Conservation (phyloP, 768 basidiomycete genomes). For the Mycena vitilis region DNA sequence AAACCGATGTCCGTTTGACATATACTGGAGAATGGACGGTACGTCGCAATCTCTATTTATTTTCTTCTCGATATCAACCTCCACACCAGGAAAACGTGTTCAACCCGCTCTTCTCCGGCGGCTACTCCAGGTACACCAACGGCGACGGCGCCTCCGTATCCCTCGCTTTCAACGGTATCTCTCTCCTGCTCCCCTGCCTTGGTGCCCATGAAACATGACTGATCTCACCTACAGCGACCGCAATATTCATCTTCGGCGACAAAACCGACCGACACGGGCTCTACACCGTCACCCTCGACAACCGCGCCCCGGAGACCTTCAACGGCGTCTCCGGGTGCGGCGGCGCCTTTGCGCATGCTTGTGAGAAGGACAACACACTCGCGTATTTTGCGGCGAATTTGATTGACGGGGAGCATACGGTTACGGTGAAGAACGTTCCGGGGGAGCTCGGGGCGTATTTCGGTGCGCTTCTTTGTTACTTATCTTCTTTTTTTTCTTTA, state of each 20-base stretch:
- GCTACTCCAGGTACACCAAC: conserved; percentile 31
- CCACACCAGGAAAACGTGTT: conserved; percentile 27
- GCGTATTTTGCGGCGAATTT: conserved; percentile 29
- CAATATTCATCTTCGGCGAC: conserved; percentile 37
- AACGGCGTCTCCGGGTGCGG: conserved; percentile 38
- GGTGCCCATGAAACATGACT: too few species aligned
- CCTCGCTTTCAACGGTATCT: conserved; percentile 28
- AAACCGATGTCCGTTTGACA: conserved; percentile 24
- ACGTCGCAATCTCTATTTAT: not conserved
- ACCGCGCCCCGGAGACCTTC: conserved; percentile 17
- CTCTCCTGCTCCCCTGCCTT: too few species aligned
- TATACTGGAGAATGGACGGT: conserved; percentile 35
- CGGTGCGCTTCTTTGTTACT: conserved; percentile 6
- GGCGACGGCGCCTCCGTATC: conserved; percentile 23
- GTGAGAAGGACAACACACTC: conserved; percentile 36
- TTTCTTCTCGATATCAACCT: not conserved
- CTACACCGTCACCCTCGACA: conserved; percentile 38
- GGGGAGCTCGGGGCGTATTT: conserved; percentile 32
- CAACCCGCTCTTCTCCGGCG: conserved; percentile 34
- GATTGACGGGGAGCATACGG: conserved; percentile 3
- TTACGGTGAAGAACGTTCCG: conserved; percentile 29
- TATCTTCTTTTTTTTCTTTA: too few species aligned
- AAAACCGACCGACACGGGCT: conserved; percentile 39
- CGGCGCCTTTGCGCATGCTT: conserved; percentile 33
- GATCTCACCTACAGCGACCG: too few species aligned